A percentile compares a stretch with the other conserved stretches of the same genome.
phyloP scores from a whole-genome alignment of 2,329 filamentous ascomycete species.

The Xylaria sp. region DNA sequence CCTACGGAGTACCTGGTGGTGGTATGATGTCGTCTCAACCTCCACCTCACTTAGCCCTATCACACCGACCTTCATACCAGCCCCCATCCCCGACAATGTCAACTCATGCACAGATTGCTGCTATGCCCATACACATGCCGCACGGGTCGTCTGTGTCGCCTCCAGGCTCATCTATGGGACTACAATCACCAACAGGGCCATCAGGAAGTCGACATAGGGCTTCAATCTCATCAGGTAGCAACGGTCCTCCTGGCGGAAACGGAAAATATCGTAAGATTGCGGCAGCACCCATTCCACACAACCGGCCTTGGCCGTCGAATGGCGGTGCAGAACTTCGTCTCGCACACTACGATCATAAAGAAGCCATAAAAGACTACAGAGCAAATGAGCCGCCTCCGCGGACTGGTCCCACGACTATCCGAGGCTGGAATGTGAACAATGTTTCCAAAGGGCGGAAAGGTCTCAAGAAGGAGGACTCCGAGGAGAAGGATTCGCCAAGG shows the following conservation, averaged over 20 bases:
- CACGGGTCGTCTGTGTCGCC: constrained; percentile 36
- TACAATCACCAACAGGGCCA: constrained; percentile 38
- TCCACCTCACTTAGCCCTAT: constrained; percentile 19
- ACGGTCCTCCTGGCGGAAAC: constrained; percentile 29
- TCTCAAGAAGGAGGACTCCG: constrained; percentile 39
- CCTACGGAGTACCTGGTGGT: constrained; percentile 31
- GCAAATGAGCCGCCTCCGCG: constrained; percentile 61
- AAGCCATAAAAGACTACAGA: constrained; percentile 63
- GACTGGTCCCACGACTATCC: constrained; percentile 61
- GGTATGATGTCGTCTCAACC: constrained; percentile 29
- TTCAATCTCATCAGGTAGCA: constrained; percentile 41
- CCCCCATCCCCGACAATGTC: constrained; percentile 37
- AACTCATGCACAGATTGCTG: constrained; percentile 34
- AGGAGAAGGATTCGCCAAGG: constrained; percentile 43
- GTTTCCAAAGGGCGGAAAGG: constrained; percentile 43
- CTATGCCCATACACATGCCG: constrained; percentile 33
- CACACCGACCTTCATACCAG: constrained; percentile 28
- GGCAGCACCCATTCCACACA: constrained; percentile 60
- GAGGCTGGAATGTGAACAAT: constrained; percentile 61
- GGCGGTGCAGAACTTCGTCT: constrained; percentile 60
- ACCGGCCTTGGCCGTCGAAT: constrained; percentile 54
- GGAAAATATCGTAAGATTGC: constrained; percentile 63
- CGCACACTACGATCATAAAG: constrained; percentile 59
- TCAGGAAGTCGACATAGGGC: constrained; percentile 40
- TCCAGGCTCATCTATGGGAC: constrained; percentile 32